A percentile compares a stretch with the other conserved stretches of the same genome.
These are phyloP conservation scores for Fagopyrum homotropicum DNA, from an alignment of 148 eudicot species.

Conservation along the genomic window DNA sequence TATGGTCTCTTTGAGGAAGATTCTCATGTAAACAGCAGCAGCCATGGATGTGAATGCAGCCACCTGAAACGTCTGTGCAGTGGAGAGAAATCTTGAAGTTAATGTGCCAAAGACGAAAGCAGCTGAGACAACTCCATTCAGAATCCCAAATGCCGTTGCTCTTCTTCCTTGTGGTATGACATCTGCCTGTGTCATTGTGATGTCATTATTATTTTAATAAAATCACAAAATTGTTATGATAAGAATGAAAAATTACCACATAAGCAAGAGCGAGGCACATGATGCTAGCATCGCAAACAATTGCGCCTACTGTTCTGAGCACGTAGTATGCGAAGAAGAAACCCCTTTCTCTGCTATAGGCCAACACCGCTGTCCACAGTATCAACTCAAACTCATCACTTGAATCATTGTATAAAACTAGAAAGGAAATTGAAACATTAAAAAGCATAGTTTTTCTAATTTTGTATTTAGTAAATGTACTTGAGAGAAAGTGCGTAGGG, in stretches of 20 bases:
- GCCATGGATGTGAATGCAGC: conserved; percentile 52
- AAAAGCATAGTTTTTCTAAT: too few species aligned
- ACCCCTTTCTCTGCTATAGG: conserved; percentile 49
- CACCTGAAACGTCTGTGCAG: conserved; percentile 62
- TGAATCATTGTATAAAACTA: too few species aligned
- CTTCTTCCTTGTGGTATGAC: conserved; percentile 43
- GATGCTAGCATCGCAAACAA: conserved; percentile 55
- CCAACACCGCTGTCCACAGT: conserved; percentile 47
- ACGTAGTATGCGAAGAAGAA: conserved; percentile 62
- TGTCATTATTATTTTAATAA: neutral
- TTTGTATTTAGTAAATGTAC: too few species aligned
- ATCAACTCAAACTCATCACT: neutral
- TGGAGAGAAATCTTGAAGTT: conserved; percentile 60
- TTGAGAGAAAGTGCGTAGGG: too few species aligned
- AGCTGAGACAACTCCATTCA: conserved; percentile 50
- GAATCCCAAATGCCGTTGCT: conserved; percentile 56
- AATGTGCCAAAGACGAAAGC: conserved; percentile 69
- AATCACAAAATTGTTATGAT: neutral
- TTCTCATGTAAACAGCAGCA: conserved; percentile 61
- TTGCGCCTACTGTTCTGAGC: conserved; percentile 47
- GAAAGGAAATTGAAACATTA: too few species aligned
- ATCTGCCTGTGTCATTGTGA: conserved; percentile 50
- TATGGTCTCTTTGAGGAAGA: conserved; percentile 47
- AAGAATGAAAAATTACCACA: conserved; percentile 36
- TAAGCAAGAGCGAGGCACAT: conserved; percentile 72